Percentiles rank a stretch among this genome's conserved stretches.
phyloP scores from a whole-genome alignment of 345 rosid species.

The Camelina sativa region DNA sequence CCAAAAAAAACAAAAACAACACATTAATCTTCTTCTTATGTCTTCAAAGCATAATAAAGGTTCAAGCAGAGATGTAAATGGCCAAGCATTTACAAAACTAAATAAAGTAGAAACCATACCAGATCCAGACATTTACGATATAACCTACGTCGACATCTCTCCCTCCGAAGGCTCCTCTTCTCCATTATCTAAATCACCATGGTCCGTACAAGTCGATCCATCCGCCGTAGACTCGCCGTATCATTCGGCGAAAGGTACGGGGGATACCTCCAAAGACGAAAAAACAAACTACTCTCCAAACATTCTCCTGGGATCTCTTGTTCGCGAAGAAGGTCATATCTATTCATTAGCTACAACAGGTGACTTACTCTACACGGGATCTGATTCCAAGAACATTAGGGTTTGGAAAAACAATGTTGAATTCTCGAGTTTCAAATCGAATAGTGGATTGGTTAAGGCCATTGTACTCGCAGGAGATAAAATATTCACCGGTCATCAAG shows the following conservation, averaged over 20 bases:
- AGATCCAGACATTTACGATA: constrained; percentile 39
- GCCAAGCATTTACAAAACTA: constrained; percentile 47
- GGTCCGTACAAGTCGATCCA: constrained; percentile 52
- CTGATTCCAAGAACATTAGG: constrained; percentile 86
- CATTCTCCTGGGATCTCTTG: constrained; percentile 72
- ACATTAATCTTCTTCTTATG: neutral
- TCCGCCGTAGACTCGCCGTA: constrained; percentile 16
- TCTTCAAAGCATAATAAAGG: constrained; percentile 39
- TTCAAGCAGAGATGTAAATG: constrained; percentile 37
- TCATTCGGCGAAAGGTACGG: neutral
- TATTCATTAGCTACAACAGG: constrained; percentile 77
- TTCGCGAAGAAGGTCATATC: constrained; percentile 91
- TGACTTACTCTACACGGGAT: constrained; percentile 79
- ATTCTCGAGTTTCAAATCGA: constrained; percentile 77
- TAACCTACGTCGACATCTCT: constrained; percentile 39
- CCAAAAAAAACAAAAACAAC: neutral
- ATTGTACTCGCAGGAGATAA: constrained; percentile 65
- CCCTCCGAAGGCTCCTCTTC: constrained; percentile 41
- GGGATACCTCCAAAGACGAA: neutral
- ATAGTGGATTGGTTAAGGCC: constrained; percentile 84
- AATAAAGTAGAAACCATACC: constrained; percentile 37
- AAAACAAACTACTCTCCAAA: constrained; percentile 43
- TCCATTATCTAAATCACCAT: constrained; percentile 65
- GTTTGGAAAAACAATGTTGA: constrained; percentile 87
- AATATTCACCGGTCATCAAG: constrained; percentile 90